phyloP scores from a whole-genome alignment of 164 flowering plant genomes.

The Sextonia rubra region DNA sequence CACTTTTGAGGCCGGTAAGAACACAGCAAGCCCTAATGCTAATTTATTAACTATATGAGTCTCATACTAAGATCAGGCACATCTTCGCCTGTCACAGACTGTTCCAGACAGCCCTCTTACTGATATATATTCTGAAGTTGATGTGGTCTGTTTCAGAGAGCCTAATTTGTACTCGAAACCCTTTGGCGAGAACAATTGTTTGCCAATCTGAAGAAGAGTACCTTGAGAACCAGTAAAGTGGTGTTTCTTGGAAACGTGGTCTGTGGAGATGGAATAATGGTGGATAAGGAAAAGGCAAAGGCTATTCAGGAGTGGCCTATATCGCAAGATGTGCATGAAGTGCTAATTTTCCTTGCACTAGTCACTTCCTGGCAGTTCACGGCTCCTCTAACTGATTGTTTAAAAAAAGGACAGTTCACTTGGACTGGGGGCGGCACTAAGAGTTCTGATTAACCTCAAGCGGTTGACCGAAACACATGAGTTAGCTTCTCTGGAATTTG shows the following conservation, averaged over 20 bases:
- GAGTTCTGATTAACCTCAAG: not conserved
- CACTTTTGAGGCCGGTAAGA: too few relatives aligned
- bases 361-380: conserved; percentile 3
- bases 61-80: too few relatives aligned
- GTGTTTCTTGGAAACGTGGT: not conserved
- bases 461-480: not conserved
- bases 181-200: not conserved
- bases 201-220: conserved; percentile 1
- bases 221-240: not conserved
- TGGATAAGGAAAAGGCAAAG: not conserved
- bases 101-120: too few relatives aligned
- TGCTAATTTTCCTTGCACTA: not conserved
- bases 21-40: too few relatives aligned
- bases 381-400: not conserved
- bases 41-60: too few relatives aligned
- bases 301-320: not conserved
- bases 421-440: not conserved
- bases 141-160: too few relatives aligned
- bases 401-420: not conserved
- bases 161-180: too few relatives aligned
- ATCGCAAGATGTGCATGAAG: not conserved
- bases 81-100: too few relatives aligned
- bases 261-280: not conserved
- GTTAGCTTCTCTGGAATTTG: not conserved
- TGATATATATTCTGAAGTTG: too few relatives aligned